Base-by-base conservation (phyloP, 2,329 filamentous ascomycete species). In the Exserohilum turcica region DNA sequence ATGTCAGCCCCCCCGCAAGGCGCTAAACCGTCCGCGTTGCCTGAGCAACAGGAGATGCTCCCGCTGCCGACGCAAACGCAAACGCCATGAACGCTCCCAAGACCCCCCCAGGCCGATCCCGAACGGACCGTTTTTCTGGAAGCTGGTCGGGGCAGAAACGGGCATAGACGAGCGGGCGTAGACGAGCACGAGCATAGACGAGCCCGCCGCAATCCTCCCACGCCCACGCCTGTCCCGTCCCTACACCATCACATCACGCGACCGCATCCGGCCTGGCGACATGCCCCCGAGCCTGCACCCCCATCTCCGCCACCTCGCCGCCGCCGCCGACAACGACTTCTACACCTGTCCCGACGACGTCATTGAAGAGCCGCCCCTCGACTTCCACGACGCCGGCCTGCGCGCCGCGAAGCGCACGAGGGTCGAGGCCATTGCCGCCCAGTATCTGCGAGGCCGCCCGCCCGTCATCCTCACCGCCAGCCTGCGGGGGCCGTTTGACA, bases 401-500 rank as follows among this genome's bases (percentile, higher is more conserved):
- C 75, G 75, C 28, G 70, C 77, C 3, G 78, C 82, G 10, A 85
- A 82, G 66, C 79, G 78, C 21, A 70, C 76, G 18, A 79, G 84
- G 54, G 85, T 86, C 53, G 86, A 89, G 67, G 72, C 77, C 0
- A 81, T 86, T 10, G 87, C 84, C 1, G 74, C 79, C 28, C 78
- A 79, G 29, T 90, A 82, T 61, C 74, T 89, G 32, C 73, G 78
- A 6, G 88, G 87, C 0, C 74, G 79, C 27, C 66, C 78, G 2
- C 80, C 87, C 0, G 65, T 82, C 19, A 77, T 92, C 2, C 68
- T 86, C 3, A 87, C 88, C 10, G 82, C 87, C 6, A 72, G 75
- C 5, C 75, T 90, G 3, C 79, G 75, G 54, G 88, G 87, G 0
- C 88, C 87, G 0, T 88, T 90, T 59, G 78, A 69, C 21, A 46